Evolutionary conservation across 768 basidiomycete genomes (phyloP).

Genomic region (Cystofilobasidium ferigula): DNA sequence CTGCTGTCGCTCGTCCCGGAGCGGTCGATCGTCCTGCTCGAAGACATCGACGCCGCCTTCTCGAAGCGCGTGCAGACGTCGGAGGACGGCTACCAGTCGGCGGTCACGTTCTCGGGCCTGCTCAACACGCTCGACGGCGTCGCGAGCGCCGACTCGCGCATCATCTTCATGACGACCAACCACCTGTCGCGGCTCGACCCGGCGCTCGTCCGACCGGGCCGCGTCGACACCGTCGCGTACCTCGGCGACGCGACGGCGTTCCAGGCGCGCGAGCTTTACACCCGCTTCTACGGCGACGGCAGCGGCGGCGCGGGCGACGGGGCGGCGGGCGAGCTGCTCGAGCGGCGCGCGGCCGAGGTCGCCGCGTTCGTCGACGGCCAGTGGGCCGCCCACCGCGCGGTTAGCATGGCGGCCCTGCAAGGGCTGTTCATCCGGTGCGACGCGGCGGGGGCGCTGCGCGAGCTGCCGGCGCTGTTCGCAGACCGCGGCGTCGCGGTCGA

Average conservation of each 20-base stretch:
- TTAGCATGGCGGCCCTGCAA: slow-evolving; percentile 95
- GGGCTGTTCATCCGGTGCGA: slow-evolving; percentile 77
- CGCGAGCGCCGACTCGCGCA: slow-evolving; percentile 83
- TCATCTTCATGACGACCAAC: slow-evolving; percentile 99
- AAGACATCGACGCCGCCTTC: slow-evolving; percentile 96
- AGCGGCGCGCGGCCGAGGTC: slow-evolving; percentile 34
- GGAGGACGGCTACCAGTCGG: slow-evolving; percentile 89
- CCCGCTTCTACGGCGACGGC: slow-evolving; percentile 63
- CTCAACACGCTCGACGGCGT: slow-evolving; percentile 95
- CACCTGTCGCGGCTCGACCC: slow-evolving; percentile 80
- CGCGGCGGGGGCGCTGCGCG: slow-evolving; percentile 32
- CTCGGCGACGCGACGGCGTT: slow-evolving; percentile 75
- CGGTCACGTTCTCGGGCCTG: slow-evolving; percentile 94
- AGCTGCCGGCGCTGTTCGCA: slow-evolving; percentile 29
- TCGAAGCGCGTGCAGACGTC: slow-evolving; percentile 79
- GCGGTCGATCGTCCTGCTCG: slow-evolving; percentile 84
- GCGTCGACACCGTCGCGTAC: slow-evolving; percentile 74
- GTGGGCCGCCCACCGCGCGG: slow-evolving; percentile 46
- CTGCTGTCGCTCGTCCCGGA: slow-evolving; percentile 86
- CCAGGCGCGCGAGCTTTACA: slow-evolving; percentile 69
- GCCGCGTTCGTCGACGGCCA: slow-evolving; percentile 49
- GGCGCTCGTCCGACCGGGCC: slow-evolving; percentile 86
- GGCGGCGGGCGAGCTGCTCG: slow-evolving; percentile 1
- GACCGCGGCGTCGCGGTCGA: slow-evolving; percentile 1
- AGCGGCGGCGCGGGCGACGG: background rate